Evolutionary conservation across 2,329 filamentous ascomycete species (phyloP), one percentile per base, ranked within the genome.

Genomic region (Lomentospora prolificans): DNA sequence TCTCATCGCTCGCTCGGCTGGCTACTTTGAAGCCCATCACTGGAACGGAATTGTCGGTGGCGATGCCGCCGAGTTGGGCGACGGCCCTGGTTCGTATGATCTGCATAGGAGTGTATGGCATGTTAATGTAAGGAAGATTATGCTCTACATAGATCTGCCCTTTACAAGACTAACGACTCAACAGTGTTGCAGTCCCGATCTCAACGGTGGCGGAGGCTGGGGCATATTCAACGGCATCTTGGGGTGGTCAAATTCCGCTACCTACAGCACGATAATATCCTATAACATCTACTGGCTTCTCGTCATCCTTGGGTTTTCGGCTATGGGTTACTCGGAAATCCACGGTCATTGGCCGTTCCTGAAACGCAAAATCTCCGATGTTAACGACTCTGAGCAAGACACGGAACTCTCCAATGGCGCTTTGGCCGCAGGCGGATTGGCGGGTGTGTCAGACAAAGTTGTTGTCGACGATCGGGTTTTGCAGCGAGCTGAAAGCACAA

Each of bases 271-370:
- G 0, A 84, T 92, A 58, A 80, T 92, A 59, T 81, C 84, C 2
- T 92, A 92, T 70, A 90, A 90, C 65, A 53, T 90, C 7, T 92
- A 91, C 72, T 92, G 88, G 89, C 68, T 90, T 48, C 72, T 71
- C 3, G 78, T 91, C 58, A 88, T 88, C 50, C 58, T 75, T 10
- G 76, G 75, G 3, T 85, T 90, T 65, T 57, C 79, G 4, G 63
- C 71, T 25, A 75, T 90, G 73, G 74, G 82, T 50, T 86, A 80
- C 69, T 77, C 79, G 59, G 87, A 90, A 39, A 28, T 48, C 22
- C 44, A 22, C 44, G 44, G 44, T 5, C 44, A 48, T 22, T 48
- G 44, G 44, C 44, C 44, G 8, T 48, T 48, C 12, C 19, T 48
- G 17, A 25, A 25, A 10, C 6, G 17, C 4, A 48, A 48, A 22